Evolutionary conservation across 2,329 filamentous ascomycete genomes (phyloP), one percentile per base, ranked within the genome.

Genomic region (Ophiostoma perfectum): DNA sequence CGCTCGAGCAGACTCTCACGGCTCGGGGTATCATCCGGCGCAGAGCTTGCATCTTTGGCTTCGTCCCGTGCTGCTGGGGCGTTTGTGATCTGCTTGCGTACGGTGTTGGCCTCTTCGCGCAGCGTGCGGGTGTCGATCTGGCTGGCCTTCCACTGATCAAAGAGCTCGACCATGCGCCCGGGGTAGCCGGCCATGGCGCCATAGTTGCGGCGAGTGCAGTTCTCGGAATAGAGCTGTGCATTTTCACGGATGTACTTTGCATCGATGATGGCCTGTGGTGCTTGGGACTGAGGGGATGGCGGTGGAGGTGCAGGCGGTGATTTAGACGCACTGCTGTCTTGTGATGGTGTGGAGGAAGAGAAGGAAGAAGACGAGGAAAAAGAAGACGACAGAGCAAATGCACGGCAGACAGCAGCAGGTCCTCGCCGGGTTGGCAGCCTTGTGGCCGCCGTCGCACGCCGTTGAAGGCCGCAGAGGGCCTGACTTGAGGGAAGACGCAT

Each of bases 161-260:
- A 84, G 8, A 90, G 79, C 8, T 77, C 76, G 67, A 80, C 78
- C 73, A 90, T 90, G 67, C 80, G 83, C 8, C 79, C 76, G 0
- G 88, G 86, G 73, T 87, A 82, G 14, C 78, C 74, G 49, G 84
- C 80, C 72, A 86, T 84, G 39, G 77, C 73, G 69, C 76, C 82
- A 80, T 97, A 97, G 77, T 97, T 97, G 73, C 95, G 88, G 73
- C 93, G 89, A 70, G 90, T 77, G 78, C 92, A 96, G 75, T 96
- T 98, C 72, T 89, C 83, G 73, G 90, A 85, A 81, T 97, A 91
- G 16, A 96, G 83, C 14, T 89, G 86, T 16, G 90, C 87, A 78
- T 96, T 91, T 75, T 92, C 86, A 69, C 93, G 93, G 77, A 99
- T 97, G 80, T 95, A 90, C 77, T 92, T 94, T 76, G 96, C 84